Evolutionary conservation across 2,329 filamentous ascomycete genomes (phyloP).

Genomic region (Sclerotinia spermophila): DNA sequence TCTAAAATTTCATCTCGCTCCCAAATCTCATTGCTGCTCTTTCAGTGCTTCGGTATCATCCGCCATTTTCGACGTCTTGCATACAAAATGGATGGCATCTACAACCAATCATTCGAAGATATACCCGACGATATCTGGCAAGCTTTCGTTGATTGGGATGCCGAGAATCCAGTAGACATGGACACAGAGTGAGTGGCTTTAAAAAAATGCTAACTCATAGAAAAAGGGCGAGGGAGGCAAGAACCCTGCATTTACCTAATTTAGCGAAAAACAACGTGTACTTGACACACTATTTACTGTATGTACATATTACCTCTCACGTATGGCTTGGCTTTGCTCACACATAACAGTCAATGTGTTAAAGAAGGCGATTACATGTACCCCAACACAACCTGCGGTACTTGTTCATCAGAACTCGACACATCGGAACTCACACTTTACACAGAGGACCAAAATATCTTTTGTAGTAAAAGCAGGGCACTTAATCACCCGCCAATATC

Average conservation of each 20-base stretch:
- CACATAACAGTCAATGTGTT: neutral
- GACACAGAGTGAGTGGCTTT: slow-evolving; percentile 8
- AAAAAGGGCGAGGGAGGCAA: neutral
- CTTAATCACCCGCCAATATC: neutral
- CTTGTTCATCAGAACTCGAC: neutral
- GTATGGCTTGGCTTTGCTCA: neutral
- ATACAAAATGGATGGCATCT: slow-evolving; percentile 2
- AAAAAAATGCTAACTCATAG: slow-evolving; percentile 17
- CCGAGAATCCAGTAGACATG: neutral
- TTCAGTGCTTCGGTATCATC: neutral
- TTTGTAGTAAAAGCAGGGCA: neutral
- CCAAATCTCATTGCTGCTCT: neutral
- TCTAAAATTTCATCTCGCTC: neutral
- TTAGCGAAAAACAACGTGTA: rapidly evolving
- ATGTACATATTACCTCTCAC: neutral
- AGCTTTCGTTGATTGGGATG: neutral
- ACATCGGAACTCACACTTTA: neutral
- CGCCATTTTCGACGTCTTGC: neutral
- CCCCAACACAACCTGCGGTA: neutral
- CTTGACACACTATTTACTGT: neutral
- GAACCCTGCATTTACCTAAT: too few species aligned
- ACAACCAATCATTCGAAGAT: neutral
- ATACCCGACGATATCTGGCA: neutral
- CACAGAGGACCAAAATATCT: neutral
- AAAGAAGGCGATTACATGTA: neutral